Percentiles rank a stretch among this genome's conserved stretches.
Evolutionary conservation across 139 green algal genomes (phyloP).

Genomic region (Volvox reticuliferus): DNA sequence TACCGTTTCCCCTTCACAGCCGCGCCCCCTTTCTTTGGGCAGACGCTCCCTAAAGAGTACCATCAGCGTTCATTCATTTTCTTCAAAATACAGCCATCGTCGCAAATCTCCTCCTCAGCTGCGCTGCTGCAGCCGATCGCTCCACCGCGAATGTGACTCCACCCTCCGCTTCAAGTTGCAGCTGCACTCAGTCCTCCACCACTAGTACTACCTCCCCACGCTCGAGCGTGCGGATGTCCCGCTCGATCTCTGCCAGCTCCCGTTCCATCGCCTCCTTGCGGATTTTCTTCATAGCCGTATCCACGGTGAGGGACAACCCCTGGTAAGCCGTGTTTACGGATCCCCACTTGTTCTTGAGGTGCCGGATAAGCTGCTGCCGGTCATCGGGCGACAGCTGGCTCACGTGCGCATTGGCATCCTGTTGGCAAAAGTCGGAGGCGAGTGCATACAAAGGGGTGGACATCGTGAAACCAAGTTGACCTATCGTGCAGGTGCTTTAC

Average conservation of each 20-base stretch:
- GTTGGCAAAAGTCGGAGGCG: background rate
- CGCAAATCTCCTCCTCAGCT: background rate
- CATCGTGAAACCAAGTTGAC: no score
- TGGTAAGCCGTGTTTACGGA: slow-evolving; percentile 87
- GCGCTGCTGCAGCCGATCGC: background rate
- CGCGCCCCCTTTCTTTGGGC: no score
- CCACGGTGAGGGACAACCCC: slow-evolving; percentile 21
- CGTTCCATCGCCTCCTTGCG: slow-evolving; percentile 79
- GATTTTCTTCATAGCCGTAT: slow-evolving; percentile 67
- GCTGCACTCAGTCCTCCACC: slow-evolving; percentile 53
- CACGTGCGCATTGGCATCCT: slow-evolving; percentile 51
- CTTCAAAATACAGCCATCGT: no score
- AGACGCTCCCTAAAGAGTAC: no score
- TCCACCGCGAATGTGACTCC: background rate
- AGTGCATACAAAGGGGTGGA: no score
- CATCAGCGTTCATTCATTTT: no score
- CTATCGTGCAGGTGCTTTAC: no score
- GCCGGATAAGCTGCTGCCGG: slow-evolving; percentile 74
- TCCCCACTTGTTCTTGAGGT: slow-evolving; percentile 91
- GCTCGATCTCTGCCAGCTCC: slow-evolving; percentile 82
- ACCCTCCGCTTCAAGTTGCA: background rate
- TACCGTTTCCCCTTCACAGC: no score
- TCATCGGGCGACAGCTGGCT: slow-evolving; percentile 71
- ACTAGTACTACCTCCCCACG: slow-evolving; percentile 77
- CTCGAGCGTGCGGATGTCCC: slow-evolving; percentile 84